These are phyloP conservation scores for Coniochaeta prunicola DNA, from an alignment of 2,329 filamentous ascomycete species.

Conservation along the genomic window DNA sequence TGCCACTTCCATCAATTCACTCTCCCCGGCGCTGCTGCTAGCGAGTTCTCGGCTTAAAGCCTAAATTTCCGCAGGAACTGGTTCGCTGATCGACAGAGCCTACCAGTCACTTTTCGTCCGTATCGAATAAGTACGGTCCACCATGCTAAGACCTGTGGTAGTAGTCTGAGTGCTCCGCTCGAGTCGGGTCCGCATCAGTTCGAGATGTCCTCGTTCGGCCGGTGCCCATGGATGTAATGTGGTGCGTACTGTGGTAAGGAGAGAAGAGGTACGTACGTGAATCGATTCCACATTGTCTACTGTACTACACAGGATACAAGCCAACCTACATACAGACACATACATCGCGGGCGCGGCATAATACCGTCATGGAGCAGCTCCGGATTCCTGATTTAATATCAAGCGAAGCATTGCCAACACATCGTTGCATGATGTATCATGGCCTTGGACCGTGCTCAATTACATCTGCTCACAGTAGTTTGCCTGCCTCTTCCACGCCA, in stretches of 20 bases:
- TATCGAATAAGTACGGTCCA: background rate
- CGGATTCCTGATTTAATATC: conserved; percentile 44
- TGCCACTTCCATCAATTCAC: background rate
- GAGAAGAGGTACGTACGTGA: background rate
- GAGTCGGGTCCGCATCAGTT: background rate
- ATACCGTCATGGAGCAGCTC: conserved; percentile 25
- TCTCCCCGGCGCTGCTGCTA: background rate
- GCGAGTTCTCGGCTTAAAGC: background rate
- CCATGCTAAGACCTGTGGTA: background rate
- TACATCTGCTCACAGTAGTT: conserved; percentile 27
- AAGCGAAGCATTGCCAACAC: conserved; percentile 63
- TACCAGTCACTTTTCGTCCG: background rate
- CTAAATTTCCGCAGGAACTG: background rate
- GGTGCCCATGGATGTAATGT: background rate
- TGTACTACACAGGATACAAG: background rate
- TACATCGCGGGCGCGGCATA: conserved; percentile 3
- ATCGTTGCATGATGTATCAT: conserved; percentile 61
- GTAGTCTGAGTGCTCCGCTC: background rate
- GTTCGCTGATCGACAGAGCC: background rate
- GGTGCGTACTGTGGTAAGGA: background rate
- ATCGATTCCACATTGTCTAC: background rate
- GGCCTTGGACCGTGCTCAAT: conserved; percentile 28
- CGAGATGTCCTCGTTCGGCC: background rate
- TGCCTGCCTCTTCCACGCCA: conserved; percentile 5
- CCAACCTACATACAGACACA: conserved; percentile 2